Evolutionary conservation across 73 alveolate genomes (phyloP).

Genomic region (Effrenium voratum): DNA sequence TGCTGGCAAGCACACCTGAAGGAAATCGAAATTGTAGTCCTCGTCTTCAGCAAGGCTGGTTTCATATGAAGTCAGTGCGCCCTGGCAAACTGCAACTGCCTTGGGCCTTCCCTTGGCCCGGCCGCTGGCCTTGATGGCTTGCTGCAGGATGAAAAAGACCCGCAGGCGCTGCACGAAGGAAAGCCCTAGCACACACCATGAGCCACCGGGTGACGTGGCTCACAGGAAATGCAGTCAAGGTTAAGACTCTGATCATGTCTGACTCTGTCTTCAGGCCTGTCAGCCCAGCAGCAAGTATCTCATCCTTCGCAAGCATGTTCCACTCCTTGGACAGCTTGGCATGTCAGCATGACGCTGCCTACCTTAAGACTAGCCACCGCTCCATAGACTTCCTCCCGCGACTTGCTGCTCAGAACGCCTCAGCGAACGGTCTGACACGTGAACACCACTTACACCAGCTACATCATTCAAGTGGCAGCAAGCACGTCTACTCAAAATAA

Average conservation of each 20-base stretch:
- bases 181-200: neutral
- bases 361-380: neutral
- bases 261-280: neutral
- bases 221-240: too few species aligned
- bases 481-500: too few species aligned
- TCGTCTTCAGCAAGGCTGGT: conserved; percentile 24
- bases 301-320: conserved; percentile 32
- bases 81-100: neutral
- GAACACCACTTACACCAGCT: too few species aligned
- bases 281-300: conserved; percentile 12
- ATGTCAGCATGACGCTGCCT: too few species aligned
- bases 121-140: conserved; percentile 25
- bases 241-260: too few species aligned
- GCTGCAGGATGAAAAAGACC: conserved; percentile 25
- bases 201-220: too few species aligned
- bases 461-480: too few species aligned
- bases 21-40: neutral
- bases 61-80: conserved; percentile 38
- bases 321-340: neutral
- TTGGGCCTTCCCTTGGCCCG: neutral
- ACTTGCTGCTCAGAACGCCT: conserved; percentile 39
- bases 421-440: neutral
- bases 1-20: neutral
- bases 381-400: conserved; percentile 30
- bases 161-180: conserved; percentile 21